These are phyloP conservation scores for Solanum virginianum DNA, from an alignment of 257 asterid genomes.

Conservation along the genomic window DNA sequence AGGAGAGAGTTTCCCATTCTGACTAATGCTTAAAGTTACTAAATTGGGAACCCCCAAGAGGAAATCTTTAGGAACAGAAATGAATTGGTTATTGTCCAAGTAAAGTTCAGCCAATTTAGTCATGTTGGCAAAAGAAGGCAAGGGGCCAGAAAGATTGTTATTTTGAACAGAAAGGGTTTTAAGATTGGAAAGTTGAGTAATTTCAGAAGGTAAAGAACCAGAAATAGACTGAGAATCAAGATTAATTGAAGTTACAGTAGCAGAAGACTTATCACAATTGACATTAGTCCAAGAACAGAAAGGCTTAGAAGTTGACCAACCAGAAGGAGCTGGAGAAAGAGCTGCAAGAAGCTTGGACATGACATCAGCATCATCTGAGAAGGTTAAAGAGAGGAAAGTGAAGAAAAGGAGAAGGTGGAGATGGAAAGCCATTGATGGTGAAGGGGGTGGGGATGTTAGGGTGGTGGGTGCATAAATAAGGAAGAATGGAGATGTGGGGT, in stretches of 20 bases:
- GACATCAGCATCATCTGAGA: slow-evolving; percentile 58
- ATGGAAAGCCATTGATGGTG: slow-evolving; percentile 24
- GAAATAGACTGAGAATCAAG: slow-evolving; percentile 40
- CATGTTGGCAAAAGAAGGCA: slow-evolving; percentile 72
- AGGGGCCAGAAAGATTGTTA: slow-evolving; percentile 47
- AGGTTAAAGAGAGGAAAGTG: slow-evolving; percentile 16
- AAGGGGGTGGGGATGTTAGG: neutral
- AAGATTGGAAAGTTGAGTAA: slow-evolving; percentile 50
- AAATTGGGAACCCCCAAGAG: slow-evolving; percentile 42
- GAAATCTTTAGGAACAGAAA: slow-evolving; percentile 38
- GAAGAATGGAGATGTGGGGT: neutral
- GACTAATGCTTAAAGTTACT: slow-evolving; percentile 34
- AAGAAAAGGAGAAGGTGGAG: slow-evolving; percentile 15
- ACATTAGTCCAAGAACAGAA: slow-evolving; percentile 58
- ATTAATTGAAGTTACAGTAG: slow-evolving; percentile 39
- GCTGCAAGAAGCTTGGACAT: slow-evolving; percentile 52
- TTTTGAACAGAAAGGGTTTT: slow-evolving; percentile 40
- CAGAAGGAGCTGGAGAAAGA: slow-evolving; percentile 47
- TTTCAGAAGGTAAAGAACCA: slow-evolving; percentile 60
- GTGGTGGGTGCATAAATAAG: neutral
- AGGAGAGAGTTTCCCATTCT: slow-evolving; percentile 23
- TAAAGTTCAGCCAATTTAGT: slow-evolving; percentile 30
- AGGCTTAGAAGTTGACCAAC: slow-evolving; percentile 40
- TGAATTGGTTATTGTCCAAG: slow-evolving; percentile 47
- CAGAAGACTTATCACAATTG: slow-evolving; percentile 37